Evolutionary conservation across 495 filamentous ascomycete species (phyloP).

Genomic region (Neurospora sp.): DNA sequence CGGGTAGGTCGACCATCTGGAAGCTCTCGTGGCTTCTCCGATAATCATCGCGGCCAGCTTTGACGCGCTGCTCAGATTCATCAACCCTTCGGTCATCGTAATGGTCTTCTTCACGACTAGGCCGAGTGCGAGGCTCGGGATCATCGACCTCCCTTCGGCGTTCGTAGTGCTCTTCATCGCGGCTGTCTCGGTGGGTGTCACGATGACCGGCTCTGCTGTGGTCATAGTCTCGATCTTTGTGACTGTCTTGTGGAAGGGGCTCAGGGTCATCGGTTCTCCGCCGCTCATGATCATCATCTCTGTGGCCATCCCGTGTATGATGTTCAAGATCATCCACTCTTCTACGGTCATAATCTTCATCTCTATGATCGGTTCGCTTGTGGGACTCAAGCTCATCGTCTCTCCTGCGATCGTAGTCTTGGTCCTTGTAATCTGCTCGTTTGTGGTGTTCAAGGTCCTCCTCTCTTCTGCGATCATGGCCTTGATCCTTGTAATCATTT

Average conservation of each 20-base stretch:
- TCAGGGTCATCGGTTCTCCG: slow-evolving; percentile 9
- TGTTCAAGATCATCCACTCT: slow-evolving; percentile 10
- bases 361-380: slow-evolving; percentile 2
- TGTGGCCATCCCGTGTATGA: slow-evolving; percentile 10
- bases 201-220: not conserved
- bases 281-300: slow-evolving; percentile 1
- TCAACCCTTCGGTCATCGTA: not conserved
- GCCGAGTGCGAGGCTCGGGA: not conserved
- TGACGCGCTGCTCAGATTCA: not conserved
- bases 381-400: not conserved
- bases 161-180: not conserved
- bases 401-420: slow-evolving; percentile 1
- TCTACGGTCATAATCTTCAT: slow-evolving; percentile 14
- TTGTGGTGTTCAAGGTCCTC: slow-evolving; percentile 3
- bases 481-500: not conserved
- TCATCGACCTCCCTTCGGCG: slow-evolving; percentile 15
- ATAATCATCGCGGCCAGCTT: not conserved
- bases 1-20: not conserved
- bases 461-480: slow-evolving; percentile 1
- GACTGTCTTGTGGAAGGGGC: slow-evolving; percentile 11
- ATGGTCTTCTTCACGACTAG: not conserved
- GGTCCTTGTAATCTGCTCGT: not conserved
- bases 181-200: not conserved
- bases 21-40: not conserved
- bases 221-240: slow-evolving; percentile 3